A percentile compares a stretch with the other conserved stretches of the same genome.
Conservation (phyloP, 176 grass and related monocot species). For the Cocos nucifera region DNA sequence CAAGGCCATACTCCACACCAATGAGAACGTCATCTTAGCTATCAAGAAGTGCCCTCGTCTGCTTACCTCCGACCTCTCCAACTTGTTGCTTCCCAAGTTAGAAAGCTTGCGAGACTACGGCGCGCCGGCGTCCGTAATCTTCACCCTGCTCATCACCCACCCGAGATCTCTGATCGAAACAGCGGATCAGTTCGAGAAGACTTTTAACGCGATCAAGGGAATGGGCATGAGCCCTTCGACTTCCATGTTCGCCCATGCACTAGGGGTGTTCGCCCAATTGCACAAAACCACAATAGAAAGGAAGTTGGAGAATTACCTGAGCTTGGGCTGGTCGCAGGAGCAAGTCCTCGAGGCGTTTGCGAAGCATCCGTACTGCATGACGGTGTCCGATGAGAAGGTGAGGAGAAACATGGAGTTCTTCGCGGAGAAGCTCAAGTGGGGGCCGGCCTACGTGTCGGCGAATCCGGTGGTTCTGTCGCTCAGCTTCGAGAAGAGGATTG, state of each 20-base stretch:
- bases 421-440: conserved; percentile 36
- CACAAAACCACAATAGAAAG: conserved; percentile 13
- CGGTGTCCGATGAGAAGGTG: conserved; percentile 38
- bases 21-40: conserved; percentile 16
- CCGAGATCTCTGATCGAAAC: conserved; percentile 15
- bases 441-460: conserved; percentile 5
- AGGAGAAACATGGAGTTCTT: conserved; percentile 31
- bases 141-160: conserved; percentile 19
- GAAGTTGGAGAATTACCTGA: conserved; percentile 36
- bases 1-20: conserved; percentile 16
- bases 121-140: conserved; percentile 17
- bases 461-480: conserved; percentile 27
- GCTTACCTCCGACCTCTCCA: conserved; percentile 18
- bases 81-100: conserved; percentile 29
- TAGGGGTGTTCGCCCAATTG: conserved; percentile 19
- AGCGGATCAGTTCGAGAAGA: conserved; percentile 6
- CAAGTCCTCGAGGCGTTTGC: conserved; percentile 33
- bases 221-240: conserved; percentile 25
- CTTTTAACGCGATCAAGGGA: conserved; percentile 19
- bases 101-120: conserved; percentile 25
- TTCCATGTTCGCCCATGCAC: conserved; percentile 26
- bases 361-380: conserved; percentile 41
- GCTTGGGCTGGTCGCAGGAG: conserved; percentile 47
- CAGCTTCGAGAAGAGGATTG: conserved; percentile 41
- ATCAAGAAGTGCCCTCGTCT: conserved; percentile 15